phyloP scores from a whole-genome alignment of 306 rosid genomes.

The Elaeagnus macrophylla region DNA sequence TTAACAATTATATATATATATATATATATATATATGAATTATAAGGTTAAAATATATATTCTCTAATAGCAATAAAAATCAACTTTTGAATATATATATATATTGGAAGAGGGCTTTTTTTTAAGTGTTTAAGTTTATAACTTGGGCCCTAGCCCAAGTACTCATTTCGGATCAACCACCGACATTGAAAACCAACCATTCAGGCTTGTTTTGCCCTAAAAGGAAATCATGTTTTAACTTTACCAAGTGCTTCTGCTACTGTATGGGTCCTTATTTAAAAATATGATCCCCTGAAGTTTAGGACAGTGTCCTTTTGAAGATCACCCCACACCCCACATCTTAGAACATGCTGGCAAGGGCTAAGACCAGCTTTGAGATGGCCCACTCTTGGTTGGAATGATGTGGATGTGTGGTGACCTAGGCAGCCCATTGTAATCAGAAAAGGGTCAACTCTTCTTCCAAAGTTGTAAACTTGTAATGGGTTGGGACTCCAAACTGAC shows the following conservation, averaged over 20 bases:
- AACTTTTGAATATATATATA: constrained; percentile 24
- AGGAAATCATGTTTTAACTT: not conserved
- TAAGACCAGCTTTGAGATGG: constrained; percentile 49
- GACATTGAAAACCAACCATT: constrained; percentile 41
- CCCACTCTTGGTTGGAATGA: constrained; percentile 45
- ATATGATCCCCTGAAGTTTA: constrained; percentile 30
- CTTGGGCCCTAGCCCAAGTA: constrained; percentile 30
- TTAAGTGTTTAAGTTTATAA: not conserved
- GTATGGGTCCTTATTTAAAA: constrained; percentile 20
- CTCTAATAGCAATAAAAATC: constrained; percentile 13
- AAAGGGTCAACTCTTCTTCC: not conserved
- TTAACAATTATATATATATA: no score
- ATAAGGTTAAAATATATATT: no score
- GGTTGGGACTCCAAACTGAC: not conserved
- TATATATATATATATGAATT: no score
- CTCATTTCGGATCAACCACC: constrained; percentile 37
- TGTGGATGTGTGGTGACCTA: constrained; percentile 29
- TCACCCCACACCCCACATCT: constrained; percentile 16
- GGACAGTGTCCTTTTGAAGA: constrained; percentile 39
- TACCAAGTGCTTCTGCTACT: not conserved
- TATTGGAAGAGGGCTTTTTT: not conserved
- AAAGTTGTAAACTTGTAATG: not conserved
- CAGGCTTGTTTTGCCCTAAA: constrained; percentile 5
- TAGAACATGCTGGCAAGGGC: constrained; percentile 29
- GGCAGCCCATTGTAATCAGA: not conserved